Evolutionary conservation across 2,329 filamentous ascomycete genomes (phyloP).

Genomic region (Malbranchea zuffiana): DNA sequence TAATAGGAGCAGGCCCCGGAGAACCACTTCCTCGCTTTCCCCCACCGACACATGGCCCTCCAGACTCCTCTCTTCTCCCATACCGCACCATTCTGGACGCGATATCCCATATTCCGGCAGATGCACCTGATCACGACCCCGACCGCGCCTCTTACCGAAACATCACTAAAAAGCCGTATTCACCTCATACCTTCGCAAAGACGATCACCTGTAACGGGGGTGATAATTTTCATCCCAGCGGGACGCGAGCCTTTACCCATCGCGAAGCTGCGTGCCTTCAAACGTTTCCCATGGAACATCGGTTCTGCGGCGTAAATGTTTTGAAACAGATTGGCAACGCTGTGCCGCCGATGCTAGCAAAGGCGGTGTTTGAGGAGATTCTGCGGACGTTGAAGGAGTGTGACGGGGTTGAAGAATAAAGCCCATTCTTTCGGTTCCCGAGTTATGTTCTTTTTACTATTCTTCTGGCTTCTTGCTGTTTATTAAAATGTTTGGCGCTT

Average conservation of each 20-base stretch:
- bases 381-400: constrained; percentile 27
- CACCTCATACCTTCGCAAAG: constrained; percentile 40
- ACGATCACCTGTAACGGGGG: constrained; percentile 56
- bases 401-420: too few species aligned
- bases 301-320: constrained; percentile 39
- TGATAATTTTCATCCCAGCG: constrained; percentile 55
- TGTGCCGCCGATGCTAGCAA: constrained; percentile 50
- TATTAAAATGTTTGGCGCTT: too few species aligned
- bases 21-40: constrained; percentile 60
- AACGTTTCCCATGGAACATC: constrained; percentile 53
- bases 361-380: constrained; percentile 31
- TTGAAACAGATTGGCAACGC: constrained; percentile 66
- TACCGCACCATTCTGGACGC: constrained; percentile 34
- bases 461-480: not conserved
- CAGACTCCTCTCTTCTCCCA: constrained; percentile 22
- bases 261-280: constrained; percentile 60
- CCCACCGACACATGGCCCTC: constrained; percentile 43
- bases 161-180: constrained; percentile 31
- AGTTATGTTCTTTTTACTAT: not conserved
- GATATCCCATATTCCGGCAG: constrained; percentile 31
- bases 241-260: constrained; percentile 51
- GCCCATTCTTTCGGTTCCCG: too few species aligned
- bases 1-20: constrained; percentile 52
- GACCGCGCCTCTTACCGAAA: constrained; percentile 17
- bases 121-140: constrained; percentile 36